Percentiles rank a stretch among this genome's conserved stretches.
Evolutionary conservation across 805 yeast genomes (phyloP).

Genomic region (Debaryomyces maramus): DNA sequence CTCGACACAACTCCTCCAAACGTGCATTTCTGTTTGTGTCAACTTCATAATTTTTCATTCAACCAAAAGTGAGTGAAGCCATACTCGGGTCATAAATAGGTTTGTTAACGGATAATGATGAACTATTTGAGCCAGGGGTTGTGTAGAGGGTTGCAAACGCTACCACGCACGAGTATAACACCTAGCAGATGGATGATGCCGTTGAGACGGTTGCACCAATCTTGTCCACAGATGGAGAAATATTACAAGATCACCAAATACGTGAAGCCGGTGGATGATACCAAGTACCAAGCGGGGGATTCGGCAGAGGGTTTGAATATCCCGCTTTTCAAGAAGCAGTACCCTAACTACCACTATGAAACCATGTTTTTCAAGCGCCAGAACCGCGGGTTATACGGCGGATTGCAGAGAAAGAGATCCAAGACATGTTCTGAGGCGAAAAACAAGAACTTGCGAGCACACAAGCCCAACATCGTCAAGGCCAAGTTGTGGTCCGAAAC

Average conservation of each 20-base stretch:
- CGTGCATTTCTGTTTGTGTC: too few species aligned
- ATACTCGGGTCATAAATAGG: too few species aligned
- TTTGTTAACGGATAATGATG: not conserved
- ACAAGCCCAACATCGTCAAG: conserved; percentile 78
- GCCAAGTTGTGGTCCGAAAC: conserved; percentile 84
- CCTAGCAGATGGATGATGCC: not conserved
- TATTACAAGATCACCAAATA: conserved; percentile 42
- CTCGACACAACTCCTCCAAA: too few species aligned
- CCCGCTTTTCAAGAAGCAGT: conserved; percentile 20
- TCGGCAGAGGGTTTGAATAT: conserved; percentile 25
- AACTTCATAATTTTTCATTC: too few species aligned
- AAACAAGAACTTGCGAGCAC: conserved; percentile 70
- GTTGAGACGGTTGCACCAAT: conserved; percentile 4
- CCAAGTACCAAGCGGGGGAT: conserved; percentile 38
- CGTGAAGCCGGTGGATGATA: conserved; percentile 37
- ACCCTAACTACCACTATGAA: conserved; percentile 52
- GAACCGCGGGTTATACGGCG: conserved; percentile 89
- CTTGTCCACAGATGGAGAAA: conserved; percentile 20
- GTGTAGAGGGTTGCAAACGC: not conserved
- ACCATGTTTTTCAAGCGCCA: conserved; percentile 77
- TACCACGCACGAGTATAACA: not conserved
- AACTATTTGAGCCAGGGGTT: not conserved
- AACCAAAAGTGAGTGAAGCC: too few species aligned
- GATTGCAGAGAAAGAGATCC: conserved; percentile 75
- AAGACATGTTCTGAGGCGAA: conserved; percentile 75